phyloP scores from a whole-genome alignment of 257 asterid genomes.

The Fraxinus americana region DNA sequence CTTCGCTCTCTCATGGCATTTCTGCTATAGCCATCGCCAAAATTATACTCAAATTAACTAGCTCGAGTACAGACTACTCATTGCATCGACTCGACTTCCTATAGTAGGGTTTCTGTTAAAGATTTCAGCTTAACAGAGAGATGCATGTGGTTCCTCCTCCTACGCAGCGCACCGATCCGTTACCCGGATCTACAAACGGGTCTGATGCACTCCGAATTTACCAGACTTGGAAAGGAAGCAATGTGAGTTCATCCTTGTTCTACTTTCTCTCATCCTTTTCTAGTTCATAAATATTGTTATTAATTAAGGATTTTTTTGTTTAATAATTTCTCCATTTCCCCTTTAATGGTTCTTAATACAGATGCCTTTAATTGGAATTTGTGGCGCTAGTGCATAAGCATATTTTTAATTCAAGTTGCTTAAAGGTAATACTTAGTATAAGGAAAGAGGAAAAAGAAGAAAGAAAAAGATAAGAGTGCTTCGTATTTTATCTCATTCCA shows the following conservation, averaged over 20 bases:
- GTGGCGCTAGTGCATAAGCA: constrained; percentile 16
- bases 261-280: not conserved
- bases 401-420: constrained; percentile 16
- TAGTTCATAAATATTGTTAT: constrained; percentile 6
- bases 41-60: constrained; percentile 10
- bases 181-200: constrained; percentile 67
- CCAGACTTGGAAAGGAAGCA: constrained; percentile 98
- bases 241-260: constrained; percentile 50
- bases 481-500: not conserved
- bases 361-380: constrained; percentile 3
- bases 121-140: constrained; percentile 31
- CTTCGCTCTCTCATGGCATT: constrained; percentile 45
- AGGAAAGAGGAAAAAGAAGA: not conserved
- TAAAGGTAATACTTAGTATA: not conserved
- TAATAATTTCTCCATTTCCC: not conserved
- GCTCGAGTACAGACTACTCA: constrained; percentile 27
- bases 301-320: not conserved
- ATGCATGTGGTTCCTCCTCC: constrained; percentile 39
- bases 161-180: constrained; percentile 68
- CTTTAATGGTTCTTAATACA: not conserved
- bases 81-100: constrained; percentile 21
- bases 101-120: constrained; percentile 30
- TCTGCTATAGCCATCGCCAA: constrained; percentile 46
- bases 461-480: not conserved
- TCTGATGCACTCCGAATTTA: constrained; percentile 71